Conservation (phyloP, 768 basidiomycete genomes). For the Porphyrellus cyaneotinctus region DNA sequence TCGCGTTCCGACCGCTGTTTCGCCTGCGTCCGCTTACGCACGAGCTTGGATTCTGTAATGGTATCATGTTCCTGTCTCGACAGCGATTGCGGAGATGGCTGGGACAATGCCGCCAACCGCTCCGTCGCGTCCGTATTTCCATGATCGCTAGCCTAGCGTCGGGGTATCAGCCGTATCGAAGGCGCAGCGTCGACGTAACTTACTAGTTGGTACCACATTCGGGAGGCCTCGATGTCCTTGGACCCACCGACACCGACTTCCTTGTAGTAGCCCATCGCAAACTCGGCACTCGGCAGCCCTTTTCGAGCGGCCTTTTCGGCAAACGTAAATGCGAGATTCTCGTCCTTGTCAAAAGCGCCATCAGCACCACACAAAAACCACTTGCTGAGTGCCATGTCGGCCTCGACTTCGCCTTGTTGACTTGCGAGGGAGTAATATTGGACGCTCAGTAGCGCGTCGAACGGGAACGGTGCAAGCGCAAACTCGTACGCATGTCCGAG, state of each 20-base stretch:
- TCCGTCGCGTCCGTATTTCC: slow-evolving; percentile 78
- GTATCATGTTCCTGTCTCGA: slow-evolving; percentile 77
- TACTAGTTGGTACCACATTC: slow-evolving; percentile 73
- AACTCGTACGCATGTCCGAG: slow-evolving; percentile 91
- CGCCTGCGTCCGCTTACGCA: slow-evolving; percentile 76
- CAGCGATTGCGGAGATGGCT: slow-evolving; percentile 57
- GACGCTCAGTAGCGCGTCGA: slow-evolving; percentile 85
- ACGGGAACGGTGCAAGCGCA: slow-evolving; percentile 77
- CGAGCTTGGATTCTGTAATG: slow-evolving; percentile 74
- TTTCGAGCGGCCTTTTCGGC: slow-evolving; percentile 82
- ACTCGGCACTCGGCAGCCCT: slow-evolving; percentile 78
- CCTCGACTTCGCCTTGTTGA: slow-evolving; percentile 85
- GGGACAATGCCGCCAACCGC: slow-evolving; percentile 65
- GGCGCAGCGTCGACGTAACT: slow-evolving; percentile 16
- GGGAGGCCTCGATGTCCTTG: slow-evolving; percentile 59
- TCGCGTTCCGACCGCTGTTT: slow-evolving; percentile 47
- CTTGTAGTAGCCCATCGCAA: slow-evolving; percentile 93
- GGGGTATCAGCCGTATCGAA: not conserved
- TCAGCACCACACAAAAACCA: slow-evolving; percentile 93
- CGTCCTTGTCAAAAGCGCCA: slow-evolving; percentile 80
- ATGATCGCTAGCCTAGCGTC: slow-evolving; percentile 52
- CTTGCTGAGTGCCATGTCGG: slow-evolving; percentile 94
- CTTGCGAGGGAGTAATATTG: slow-evolving; percentile 85
- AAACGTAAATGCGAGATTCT: slow-evolving; percentile 79
- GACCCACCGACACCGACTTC: slow-evolving; percentile 86